Evolutionary conservation across 2,329 filamentous ascomycete species (phyloP), one percentile per base, ranked within the genome.

Genomic region (Thielaviopsis euricoi): DNA sequence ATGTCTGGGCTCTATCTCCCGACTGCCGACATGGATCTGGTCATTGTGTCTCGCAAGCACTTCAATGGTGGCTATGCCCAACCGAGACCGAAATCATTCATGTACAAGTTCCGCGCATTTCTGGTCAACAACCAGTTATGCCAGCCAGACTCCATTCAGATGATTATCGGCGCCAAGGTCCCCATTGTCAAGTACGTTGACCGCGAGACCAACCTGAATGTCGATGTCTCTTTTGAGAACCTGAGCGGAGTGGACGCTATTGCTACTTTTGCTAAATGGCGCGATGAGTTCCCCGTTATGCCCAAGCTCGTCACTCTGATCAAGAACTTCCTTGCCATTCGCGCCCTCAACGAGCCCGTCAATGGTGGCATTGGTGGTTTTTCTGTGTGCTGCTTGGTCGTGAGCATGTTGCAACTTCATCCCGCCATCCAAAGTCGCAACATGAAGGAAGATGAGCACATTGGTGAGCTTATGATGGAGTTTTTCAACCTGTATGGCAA

Each of bases 221-320:
- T 97, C 13, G 93, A 98, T 67, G 79, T 98, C 13, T 97, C 90
- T 0, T 96, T 98, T 67, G 91, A 98, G 71, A 97, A 96, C 66
- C 71, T 84, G 40, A 87, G 86, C 49, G 93, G 93, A 12, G 73
- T 96, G 10, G 71, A 78, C 19, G 91, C 93, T 2, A 85, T 93
- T 65, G 73, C 82, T 19, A 96, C 89, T 0, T 95, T 96, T 67
- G 70, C 82, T 57, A 69, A 74, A 0, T 98, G 93, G 93, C 90
- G 87, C 69, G 64, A 74, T 15, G 74, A 84, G 56, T 95, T 85
- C 63, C 90, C 91, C 0, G 82, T 83, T 9, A 90, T 97, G 87
- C 86, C 89, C 0, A 80, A 87, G 48, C 74, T 98, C 23, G 88
- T 95, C 43, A 85, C 89, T 0, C 68, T 97, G 25, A 79, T 98